phyloP scores from a whole-genome alignment of 1,284 basidiomycete genomes.

The Singerocomus rubriflavus region DNA sequence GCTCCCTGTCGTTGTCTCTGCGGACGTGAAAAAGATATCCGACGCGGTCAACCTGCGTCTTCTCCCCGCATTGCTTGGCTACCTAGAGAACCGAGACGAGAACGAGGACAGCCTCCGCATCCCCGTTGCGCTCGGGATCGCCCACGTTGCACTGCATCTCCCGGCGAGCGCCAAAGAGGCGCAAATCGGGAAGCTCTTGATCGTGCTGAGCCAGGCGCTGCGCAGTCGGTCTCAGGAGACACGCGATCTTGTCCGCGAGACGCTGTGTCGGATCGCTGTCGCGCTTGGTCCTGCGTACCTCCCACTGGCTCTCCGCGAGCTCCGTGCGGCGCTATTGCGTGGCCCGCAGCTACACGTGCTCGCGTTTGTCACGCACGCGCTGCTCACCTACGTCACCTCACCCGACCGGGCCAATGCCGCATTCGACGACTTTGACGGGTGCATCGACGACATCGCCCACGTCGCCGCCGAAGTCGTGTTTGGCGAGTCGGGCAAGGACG shows the following conservation, averaged over 20 bases:
- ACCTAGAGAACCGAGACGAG: slow-evolving; percentile 82
- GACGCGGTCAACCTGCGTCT: slow-evolving; percentile 77
- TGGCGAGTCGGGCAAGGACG: slow-evolving; percentile 90
- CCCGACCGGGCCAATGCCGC: slow-evolving; percentile 44
- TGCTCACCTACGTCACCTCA: slow-evolving; percentile 78
- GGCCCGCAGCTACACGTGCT: slow-evolving; percentile 95
- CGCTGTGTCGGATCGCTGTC: slow-evolving; percentile 79
- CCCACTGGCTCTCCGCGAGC: slow-evolving; percentile 72
- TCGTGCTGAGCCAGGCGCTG: slow-evolving; percentile 83
- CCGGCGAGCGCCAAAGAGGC: slow-evolving; percentile 66
- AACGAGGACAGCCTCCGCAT: slow-evolving; percentile 84
- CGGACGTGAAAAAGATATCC: slow-evolving; percentile 51
- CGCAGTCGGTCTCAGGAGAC: slow-evolving; percentile 94
- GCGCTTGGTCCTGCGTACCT: slow-evolving; percentile 77
- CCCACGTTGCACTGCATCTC: slow-evolving; percentile 81
- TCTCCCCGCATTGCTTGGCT: slow-evolving; percentile 73
- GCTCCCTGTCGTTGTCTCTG: slow-evolving; percentile 14
- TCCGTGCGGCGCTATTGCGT: slow-evolving; percentile 79
- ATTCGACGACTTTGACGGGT: slow-evolving; percentile 72
- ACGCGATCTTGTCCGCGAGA: slow-evolving; percentile 84
- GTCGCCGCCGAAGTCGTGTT: slow-evolving; percentile 93
- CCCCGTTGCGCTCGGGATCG: slow-evolving; percentile 86
- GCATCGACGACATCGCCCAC: slow-evolving; percentile 75
- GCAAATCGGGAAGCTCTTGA: slow-evolving; percentile 80
- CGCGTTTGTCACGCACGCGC: slow-evolving; percentile 80